These are phyloP conservation scores for Apodospora peruviana DNA, from an alignment of 495 filamentous ascomycete genomes.

Conservation along the genomic window DNA sequence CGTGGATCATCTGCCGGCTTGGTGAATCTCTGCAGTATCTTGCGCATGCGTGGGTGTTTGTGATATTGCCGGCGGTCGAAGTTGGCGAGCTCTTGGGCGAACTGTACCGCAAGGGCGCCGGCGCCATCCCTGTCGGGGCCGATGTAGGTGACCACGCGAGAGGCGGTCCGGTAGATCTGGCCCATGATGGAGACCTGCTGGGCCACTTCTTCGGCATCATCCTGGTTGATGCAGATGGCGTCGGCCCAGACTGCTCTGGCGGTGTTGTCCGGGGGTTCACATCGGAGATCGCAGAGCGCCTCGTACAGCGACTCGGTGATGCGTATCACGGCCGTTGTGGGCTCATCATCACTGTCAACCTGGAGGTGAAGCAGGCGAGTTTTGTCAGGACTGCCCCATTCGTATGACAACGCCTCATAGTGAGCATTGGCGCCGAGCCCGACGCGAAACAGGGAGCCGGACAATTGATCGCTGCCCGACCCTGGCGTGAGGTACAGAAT, in stretches of 20 bases:
- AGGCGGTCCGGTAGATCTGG: slow-evolving; percentile 8
- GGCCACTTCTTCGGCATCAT: slow-evolving; percentile 9
- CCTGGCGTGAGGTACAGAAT: background rate
- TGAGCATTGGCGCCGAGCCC: background rate
- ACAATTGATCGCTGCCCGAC: background rate
- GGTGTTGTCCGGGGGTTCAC: background rate
- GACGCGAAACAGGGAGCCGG: background rate
- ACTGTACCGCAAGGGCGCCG: background rate
- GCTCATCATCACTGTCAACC: no score
- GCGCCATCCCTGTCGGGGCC: slow-evolving; percentile 6
- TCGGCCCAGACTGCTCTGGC: slow-evolving; percentile 16
- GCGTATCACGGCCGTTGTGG: no score
- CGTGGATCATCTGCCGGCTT: background rate
- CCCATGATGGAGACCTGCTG: slow-evolving; percentile 21
- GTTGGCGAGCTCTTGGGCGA: background rate
- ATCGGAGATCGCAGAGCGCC: slow-evolving; percentile 2
- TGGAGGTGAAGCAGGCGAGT: background rate
- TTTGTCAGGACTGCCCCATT: slow-evolving; percentile 4
- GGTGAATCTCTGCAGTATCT: background rate
- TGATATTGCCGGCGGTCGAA: background rate
- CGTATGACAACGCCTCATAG: slow-evolving; percentile 7
- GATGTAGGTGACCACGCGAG: slow-evolving; percentile 13
- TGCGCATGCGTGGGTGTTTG: background rate
- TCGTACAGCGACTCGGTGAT: slow-evolving; percentile 4
- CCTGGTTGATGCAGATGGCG: slow-evolving; percentile 25